These are phyloP conservation scores for Caloboletus firmus DNA, from an alignment of 1,284 basidiomycete species.

Conservation along the genomic window DNA sequence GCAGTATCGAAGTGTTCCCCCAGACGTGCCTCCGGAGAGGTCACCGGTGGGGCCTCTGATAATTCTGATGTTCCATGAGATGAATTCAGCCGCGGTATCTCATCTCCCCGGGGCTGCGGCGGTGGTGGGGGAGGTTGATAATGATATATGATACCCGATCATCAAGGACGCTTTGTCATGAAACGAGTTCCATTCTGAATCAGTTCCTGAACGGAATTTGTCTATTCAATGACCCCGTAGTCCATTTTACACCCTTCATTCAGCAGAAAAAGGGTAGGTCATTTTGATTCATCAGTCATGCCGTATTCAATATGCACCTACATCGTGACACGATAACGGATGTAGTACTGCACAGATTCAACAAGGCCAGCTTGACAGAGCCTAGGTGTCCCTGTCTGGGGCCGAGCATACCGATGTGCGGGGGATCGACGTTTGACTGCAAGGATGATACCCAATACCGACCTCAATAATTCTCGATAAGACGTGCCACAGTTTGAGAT, in stretches of 20 bases:
- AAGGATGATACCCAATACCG: background rate
- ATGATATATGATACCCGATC: background rate
- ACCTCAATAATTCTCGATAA: slow-evolving; percentile 21
- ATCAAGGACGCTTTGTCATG: background rate
- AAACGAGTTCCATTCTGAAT: background rate
- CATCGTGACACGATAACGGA: background rate
- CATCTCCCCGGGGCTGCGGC: too few species aligned
- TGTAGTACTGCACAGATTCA: background rate
- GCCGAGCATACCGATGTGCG: background rate
- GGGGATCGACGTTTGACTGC: background rate
- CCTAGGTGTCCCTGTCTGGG: too few species aligned
- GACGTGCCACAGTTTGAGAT: slow-evolving; percentile 4
- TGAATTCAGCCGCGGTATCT: too few species aligned
- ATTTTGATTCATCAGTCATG: background rate
- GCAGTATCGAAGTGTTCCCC: too few species aligned
- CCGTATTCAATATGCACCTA: background rate
- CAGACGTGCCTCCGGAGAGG: too few species aligned
- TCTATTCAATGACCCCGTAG: background rate
- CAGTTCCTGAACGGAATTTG: background rate
- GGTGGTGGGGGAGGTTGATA: slow-evolving; percentile 1
- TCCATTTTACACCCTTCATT: background rate
- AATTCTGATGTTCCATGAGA: too few species aligned
- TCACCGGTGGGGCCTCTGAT: too few species aligned
- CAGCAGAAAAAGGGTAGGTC: background rate
- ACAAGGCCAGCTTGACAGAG: background rate